Evolutionary conservation across 495 filamentous ascomycete species (phyloP).

Genomic region (Podospora australis): DNA sequence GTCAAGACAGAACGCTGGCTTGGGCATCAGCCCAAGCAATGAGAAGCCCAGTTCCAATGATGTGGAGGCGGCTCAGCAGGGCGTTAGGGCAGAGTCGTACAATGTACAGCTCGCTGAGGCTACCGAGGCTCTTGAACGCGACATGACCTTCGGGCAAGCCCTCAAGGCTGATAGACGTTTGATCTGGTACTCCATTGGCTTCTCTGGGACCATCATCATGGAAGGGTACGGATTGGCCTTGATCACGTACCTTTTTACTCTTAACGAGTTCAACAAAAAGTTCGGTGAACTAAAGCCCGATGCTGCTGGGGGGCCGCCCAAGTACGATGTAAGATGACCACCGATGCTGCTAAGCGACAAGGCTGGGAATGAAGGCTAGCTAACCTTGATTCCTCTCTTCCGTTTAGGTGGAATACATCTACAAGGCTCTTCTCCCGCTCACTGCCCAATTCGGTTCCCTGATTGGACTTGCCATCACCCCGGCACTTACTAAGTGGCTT

Average conservation of each 20-base stretch:
- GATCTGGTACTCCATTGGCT: slow-evolving; percentile 24
- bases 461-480: slow-evolving; percentile 57
- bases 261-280: slow-evolving; percentile 47
- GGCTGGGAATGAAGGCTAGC: too few species aligned
- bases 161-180: slow-evolving; percentile 15
- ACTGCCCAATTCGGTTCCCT: slow-evolving; percentile 38
- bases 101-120: slow-evolving; percentile 14
- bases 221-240: slow-evolving; percentile 34
- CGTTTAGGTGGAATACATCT: slow-evolving; percentile 41
- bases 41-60: not conserved
- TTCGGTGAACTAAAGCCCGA: slow-evolving; percentile 51
- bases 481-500: slow-evolving; percentile 53
- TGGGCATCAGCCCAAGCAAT: not conserved
- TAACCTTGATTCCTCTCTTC: slow-evolving; percentile 2
- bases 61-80: too few species aligned
- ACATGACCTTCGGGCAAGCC: slow-evolving; percentile 18
- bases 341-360: too few species aligned
- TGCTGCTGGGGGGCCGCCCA: too few species aligned
- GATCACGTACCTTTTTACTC: slow-evolving; percentile 35
- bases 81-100: slow-evolving; percentile 20
- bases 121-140: slow-evolving; percentile 10
- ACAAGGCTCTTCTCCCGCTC: slow-evolving; percentile 34
- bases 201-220: slow-evolving; percentile 30
- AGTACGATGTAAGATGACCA: slow-evolving; percentile 32
- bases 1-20: not conserved